phyloP scores from a whole-genome alignment of 192 early-diverging fungal genomes.

The Kappamyces sp. region DNA sequence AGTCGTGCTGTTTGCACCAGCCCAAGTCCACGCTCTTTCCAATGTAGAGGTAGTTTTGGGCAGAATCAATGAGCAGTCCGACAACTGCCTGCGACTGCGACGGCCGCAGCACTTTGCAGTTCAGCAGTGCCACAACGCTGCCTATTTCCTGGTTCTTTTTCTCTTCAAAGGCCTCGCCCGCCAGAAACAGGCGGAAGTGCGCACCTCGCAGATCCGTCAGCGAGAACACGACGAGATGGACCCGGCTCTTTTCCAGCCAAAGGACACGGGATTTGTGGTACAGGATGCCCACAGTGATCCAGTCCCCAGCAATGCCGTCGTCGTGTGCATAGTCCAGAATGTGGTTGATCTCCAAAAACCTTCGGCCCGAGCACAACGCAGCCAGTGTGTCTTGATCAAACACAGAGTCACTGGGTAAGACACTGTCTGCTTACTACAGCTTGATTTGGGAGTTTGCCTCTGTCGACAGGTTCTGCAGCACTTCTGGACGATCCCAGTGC shows the following conservation, averaged over 20 bases:
- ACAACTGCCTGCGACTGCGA: not conserved
- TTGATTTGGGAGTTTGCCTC: no score
- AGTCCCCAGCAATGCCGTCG: conserved; percentile 5
- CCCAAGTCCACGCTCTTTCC: conserved; percentile 7
- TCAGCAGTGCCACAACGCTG: conserved; percentile 1
- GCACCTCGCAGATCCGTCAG: not conserved
- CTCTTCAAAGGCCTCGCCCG: conserved; percentile 1
- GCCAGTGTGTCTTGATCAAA: no score
- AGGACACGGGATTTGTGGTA: not conserved
- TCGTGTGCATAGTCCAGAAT: conserved; percentile 2
- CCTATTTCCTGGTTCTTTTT: not conserved
- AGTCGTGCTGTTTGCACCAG: not conserved
- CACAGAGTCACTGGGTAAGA: no score
- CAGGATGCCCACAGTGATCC: conserved; percentile 4
- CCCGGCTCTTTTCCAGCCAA: not conserved
- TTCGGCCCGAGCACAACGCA: no score
- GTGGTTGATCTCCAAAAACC: not conserved
- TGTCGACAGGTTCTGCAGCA: no score
- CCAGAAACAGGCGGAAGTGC: not conserved
- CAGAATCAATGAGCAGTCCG: not conserved
- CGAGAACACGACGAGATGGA: no score
- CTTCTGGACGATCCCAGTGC: no score
- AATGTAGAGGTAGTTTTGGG: not conserved
- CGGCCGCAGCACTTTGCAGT: not conserved
- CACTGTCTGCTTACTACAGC: no score